Evolutionary conservation across 176 grass and related monocot genomes (phyloP).

Genomic region (Eragrostis curvula): DNA sequence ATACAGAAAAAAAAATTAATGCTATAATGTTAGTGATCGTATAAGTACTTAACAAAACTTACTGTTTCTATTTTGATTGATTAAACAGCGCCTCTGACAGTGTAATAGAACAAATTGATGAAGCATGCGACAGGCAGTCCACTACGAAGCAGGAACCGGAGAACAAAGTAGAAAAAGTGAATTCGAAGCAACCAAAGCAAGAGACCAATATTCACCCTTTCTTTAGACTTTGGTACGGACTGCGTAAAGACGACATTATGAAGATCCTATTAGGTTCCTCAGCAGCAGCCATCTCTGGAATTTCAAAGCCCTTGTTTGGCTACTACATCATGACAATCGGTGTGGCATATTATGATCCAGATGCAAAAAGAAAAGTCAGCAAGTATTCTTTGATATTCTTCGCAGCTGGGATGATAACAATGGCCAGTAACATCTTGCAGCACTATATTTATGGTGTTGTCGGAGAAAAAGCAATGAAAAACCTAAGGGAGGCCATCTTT

Average conservation of each 20-base stretch:
- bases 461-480: slow-evolving; percentile 62
- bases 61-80: slow-evolving; percentile 23
- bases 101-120: slow-evolving; percentile 17
- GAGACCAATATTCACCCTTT: slow-evolving; percentile 40
- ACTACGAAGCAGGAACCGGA: slow-evolving; percentile 35
- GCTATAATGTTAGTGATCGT: slow-evolving; percentile 16
- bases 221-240: slow-evolving; percentile 53
- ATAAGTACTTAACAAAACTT: slow-evolving; percentile 35
- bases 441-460: slow-evolving; percentile 70
- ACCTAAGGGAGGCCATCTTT: slow-evolving; percentile 68
- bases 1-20: slow-evolving; percentile 19
- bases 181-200: slow-evolving; percentile 12
- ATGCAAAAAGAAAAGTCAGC: slow-evolving; percentile 48
- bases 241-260: slow-evolving; percentile 55
- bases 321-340: slow-evolving; percentile 71
- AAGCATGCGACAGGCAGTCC: slow-evolving; percentile 17
- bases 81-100: slow-evolving; percentile 39
- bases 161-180: slow-evolving; percentile 38
- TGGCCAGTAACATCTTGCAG: slow-evolving; percentile 59
- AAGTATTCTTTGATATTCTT: slow-evolving; percentile 56
- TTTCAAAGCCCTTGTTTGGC: slow-evolving; percentile 69
- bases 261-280: slow-evolving; percentile 59
- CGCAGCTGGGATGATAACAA: slow-evolving; percentile 51
- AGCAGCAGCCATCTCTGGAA: slow-evolving; percentile 69
- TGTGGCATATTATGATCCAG: slow-evolving; percentile 51